These are phyloP conservation scores for Penicillium herquei DNA, from an alignment of 495 filamentous ascomycete genomes.

Conservation along the genomic window DNA sequence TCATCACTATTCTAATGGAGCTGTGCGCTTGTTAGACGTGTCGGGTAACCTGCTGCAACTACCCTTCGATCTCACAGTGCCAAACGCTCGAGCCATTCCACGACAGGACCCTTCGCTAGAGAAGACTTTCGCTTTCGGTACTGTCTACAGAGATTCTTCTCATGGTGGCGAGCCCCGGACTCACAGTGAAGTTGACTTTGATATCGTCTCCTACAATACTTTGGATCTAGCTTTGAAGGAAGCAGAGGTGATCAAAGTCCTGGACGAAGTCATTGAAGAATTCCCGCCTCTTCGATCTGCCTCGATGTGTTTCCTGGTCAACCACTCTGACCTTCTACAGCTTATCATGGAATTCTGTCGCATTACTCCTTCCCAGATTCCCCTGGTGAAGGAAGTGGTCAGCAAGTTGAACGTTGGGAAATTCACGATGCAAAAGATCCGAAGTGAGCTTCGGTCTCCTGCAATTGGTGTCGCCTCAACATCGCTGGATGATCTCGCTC, in stretches of 20 bases:
- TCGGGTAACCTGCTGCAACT: constrained; percentile 84
- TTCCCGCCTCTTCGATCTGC: constrained; percentile 71
- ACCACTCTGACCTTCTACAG: constrained; percentile 81
- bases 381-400: constrained; percentile 74
- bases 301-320: constrained; percentile 88
- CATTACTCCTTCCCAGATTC: constrained; percentile 65
- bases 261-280: constrained; percentile 83
- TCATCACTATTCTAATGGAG: constrained; percentile 67
- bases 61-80: constrained; percentile 87
- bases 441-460: constrained; percentile 76
- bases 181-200: constrained; percentile 90
- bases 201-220: constrained; percentile 78
- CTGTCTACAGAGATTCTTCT: constrained; percentile 77
- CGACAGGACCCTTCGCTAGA: constrained; percentile 63
- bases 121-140: constrained; percentile 85
- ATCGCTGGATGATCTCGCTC: constrained; percentile 82
- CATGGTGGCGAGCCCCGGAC: constrained; percentile 77
- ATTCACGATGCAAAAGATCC: constrained; percentile 81
- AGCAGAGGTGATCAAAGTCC: constrained; percentile 89
- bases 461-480: constrained; percentile 82
- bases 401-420: constrained; percentile 85
- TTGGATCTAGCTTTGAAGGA: constrained; percentile 86
- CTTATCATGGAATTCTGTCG: constrained; percentile 85
- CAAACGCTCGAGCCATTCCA: constrained; percentile 83
- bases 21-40: constrained; percentile 75